Evolutionary conservation across 345 rosid species (phyloP), one percentile per base, ranked within the genome.

Genomic region (Microcos paniculata): DNA sequence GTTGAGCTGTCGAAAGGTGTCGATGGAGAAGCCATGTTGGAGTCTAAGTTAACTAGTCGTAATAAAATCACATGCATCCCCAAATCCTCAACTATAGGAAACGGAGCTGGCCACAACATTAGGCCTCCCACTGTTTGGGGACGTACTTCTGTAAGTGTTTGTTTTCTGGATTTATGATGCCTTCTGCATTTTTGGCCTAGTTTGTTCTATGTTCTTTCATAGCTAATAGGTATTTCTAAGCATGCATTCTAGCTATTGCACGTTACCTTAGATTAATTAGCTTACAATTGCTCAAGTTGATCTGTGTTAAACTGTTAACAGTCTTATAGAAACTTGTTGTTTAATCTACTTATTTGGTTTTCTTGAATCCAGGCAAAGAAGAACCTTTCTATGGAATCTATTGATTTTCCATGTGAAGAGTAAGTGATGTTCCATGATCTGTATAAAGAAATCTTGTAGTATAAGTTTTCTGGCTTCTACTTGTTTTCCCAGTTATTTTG

Each of bases 341-440:
- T 38, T 70, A 42, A 70, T n/a, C 69, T 43, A 35, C 77, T 62
- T 43, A 42, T 58, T n/a, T 55, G 23, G 52, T 69, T 73, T 74
- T 56, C 55, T 42, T 70, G 73, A 63, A 38, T 81, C 75, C 88
- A 96, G 99, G 97, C 84, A 58, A 93, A 72, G 84, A 96, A 87
- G 87, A 88, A 90, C 80, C 92, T 88, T 48, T 85, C 98, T 35
- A 84, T 88, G 96, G 97, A 92, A 80, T 87, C 92, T 75, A 83
- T 86, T 78, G 93, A 91, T 82, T 83, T 43, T 62, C 59, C 83
- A 61, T 81, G 79, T 75, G 86, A 84, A 35, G 90, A 90, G 98
- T 93, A 90, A 87, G 96, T 90, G 77, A 78, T 80, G 74, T 62
- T 51, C 26, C 49, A 19, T 79, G 61, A 72, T 77, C 40, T 79